Evolutionary conservation across 2,329 filamentous ascomycete species (phyloP).

Genomic region (Aspergillus unguis): DNA sequence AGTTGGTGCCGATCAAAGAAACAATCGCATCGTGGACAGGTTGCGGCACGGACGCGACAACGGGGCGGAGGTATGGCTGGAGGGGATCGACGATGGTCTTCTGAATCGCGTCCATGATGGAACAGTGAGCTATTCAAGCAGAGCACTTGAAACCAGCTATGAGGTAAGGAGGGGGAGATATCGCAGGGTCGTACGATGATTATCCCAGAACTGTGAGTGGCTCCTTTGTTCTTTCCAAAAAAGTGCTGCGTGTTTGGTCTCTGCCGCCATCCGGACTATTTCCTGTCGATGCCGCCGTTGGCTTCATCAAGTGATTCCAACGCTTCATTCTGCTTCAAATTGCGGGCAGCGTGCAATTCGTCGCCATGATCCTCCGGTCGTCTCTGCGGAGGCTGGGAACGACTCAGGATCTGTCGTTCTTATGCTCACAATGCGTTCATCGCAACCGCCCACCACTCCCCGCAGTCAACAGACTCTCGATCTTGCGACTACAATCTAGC

Average conservation of each 20-base stretch:
- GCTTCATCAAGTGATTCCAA: slow-evolving; percentile 2
- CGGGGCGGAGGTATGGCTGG: slow-evolving; percentile 56
- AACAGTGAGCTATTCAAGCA: not conserved
- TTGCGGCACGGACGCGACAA: slow-evolving; percentile 69
- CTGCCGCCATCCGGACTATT: slow-evolving; percentile 26
- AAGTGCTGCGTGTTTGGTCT: slow-evolving; percentile 28
- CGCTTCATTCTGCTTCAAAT: not conserved
- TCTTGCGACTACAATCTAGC: slow-evolving; percentile 30
- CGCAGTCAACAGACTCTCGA: slow-evolving; percentile 32
- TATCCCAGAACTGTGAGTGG: not conserved
- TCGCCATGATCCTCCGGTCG: slow-evolving; percentile 38
- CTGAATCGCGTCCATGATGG: slow-evolving; percentile 43
- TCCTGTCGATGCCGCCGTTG: slow-evolving; percentile 15
- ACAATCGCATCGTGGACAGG: slow-evolving; percentile 72
- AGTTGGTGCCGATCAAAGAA: slow-evolving; percentile 75
- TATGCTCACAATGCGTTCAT: slow-evolving; percentile 37
- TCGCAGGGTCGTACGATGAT: not conserved
- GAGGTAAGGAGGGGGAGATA: not conserved
- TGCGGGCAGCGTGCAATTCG: slow-evolving; percentile 3
- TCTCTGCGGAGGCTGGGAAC: slow-evolving; percentile 32
- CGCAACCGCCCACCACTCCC: slow-evolving; percentile 18
- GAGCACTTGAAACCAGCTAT: not conserved
- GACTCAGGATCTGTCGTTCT: slow-evolving; percentile 27
- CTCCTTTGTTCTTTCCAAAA: slow-evolving; percentile 6
- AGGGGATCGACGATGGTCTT: slow-evolving; percentile 41